Base-by-base conservation (phyloP, 805 yeast species). In the Saccharomycopsis selenospora region DNA sequence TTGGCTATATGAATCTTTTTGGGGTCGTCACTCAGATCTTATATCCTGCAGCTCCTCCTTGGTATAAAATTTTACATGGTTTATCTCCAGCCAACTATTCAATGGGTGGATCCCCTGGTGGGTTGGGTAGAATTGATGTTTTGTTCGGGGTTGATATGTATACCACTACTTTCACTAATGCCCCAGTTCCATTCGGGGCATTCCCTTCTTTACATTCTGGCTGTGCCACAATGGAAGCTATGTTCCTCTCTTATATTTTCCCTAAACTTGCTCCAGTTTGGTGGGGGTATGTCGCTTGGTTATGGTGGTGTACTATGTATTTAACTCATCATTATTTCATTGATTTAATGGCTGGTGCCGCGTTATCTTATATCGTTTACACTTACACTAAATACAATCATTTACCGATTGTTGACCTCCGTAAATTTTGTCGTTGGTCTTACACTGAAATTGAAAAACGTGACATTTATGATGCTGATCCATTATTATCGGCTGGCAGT, bases 291-390 rank as follows among this genome's bases (percentile, higher is more conserved):
- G 93, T 88, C n/a, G 68, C 79, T 54, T 88, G 95, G 95, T 74
- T 93, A 57, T 91, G 98, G 98, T 93, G 96, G 95, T 77, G 93
- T 45, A 93, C 98, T 13, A 91, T 91, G 99, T 91, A 91, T 65
- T 73, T 91, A 60, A 91, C 97, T 0, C 99, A 91, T 66, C 99
- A 91, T 67, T 91, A 91, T 64, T 93, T 93, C 61, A 79, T 91
- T 52, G 99, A 98, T 63, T 76, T 91, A 46, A 86, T 87, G 59
- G 91, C 87, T n/a, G 99, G 99, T 20, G 91, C 96, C 1, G 75
- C 80, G n/a, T 70, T 93, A 49, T 80, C 95, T 0, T 74, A 81
- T 51, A 63, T 76, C 13, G 80, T 85, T 27, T 53, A 44, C 42
- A 45, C 49, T 10, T 75, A 80, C 57, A 79, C 87, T 47, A 81